Percentiles rank a stretch among this genome's conserved stretches.
Evolutionary conservation across 1,284 basidiomycete species (phyloP).

Genomic region (Trametes hirsuta): DNA sequence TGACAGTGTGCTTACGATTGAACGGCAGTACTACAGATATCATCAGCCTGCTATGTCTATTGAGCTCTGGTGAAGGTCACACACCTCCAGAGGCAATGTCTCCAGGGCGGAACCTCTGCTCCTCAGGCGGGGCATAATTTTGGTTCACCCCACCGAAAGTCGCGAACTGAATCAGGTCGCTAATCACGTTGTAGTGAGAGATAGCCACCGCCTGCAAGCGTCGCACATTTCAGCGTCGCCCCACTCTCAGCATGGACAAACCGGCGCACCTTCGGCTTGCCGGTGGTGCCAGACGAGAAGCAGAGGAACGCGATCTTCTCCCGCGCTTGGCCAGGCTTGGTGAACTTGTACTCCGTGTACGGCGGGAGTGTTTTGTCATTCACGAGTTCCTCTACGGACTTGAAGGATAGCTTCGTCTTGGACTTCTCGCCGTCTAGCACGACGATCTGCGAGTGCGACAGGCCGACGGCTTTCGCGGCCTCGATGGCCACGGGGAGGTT

Average conservation of each 20-base stretch:
- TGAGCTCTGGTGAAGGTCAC: constrained; percentile 16
- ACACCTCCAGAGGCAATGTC: constrained; percentile 56
- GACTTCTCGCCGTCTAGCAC: constrained; percentile 43
- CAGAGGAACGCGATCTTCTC: constrained; percentile 70
- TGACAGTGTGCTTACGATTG: constrained; percentile 24
- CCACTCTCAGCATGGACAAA: too few relatives aligned
- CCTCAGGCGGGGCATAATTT: constrained; percentile 31
- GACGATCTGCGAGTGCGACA: constrained; percentile 55
- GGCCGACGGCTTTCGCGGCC: constrained; percentile 48
- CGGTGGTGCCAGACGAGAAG: constrained; percentile 82
- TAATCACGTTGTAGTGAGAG: constrained; percentile 67
- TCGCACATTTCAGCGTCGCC: neutral
- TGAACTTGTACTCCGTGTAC: constrained; percentile 52
- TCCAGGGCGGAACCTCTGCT: constrained; percentile 51
- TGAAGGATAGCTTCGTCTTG: constrained; percentile 20
- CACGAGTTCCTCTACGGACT: constrained; percentile 54
- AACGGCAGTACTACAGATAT: constrained; percentile 32
- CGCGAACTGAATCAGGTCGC: constrained; percentile 65
- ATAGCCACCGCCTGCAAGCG: constrained; percentile 63
- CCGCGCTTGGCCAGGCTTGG: constrained; percentile 58
- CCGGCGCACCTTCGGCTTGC: constrained; percentile 65
- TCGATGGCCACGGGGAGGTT: constrained; percentile 49
- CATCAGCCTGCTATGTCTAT: neutral
- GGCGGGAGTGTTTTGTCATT: constrained; percentile 44
- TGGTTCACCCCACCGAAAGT: constrained; percentile 51